phyloP scores from a whole-genome alignment of 805 yeast species.

The Pichia insulana region DNA sequence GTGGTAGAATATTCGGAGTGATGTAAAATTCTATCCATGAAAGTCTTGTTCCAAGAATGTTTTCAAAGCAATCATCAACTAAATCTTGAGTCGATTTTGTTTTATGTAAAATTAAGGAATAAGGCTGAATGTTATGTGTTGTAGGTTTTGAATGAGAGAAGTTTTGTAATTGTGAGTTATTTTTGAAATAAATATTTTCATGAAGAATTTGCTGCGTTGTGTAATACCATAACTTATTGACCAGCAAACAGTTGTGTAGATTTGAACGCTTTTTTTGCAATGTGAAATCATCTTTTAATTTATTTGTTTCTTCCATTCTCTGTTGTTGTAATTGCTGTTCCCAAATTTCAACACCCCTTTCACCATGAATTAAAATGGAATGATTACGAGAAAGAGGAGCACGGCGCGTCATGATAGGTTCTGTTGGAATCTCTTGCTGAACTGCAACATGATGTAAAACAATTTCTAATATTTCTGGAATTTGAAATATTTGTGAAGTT shows the following conservation, averaged over 20 bases:
- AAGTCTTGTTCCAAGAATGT: constrained; percentile 37
- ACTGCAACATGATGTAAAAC: constrained; percentile 57
- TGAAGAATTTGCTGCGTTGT: constrained; percentile 48
- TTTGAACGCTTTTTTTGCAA: constrained; percentile 15
- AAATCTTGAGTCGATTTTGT: constrained; percentile 44
- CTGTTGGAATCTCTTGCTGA: constrained; percentile 48
- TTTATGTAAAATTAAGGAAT: constrained; percentile 60
- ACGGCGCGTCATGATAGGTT: constrained; percentile 50
- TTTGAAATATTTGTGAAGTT: constrained; percentile 40
- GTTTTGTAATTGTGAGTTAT: constrained; percentile 30
- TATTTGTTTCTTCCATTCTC: constrained; percentile 5
- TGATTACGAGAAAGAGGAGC: constrained; percentile 59
- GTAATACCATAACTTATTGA: constrained; percentile 58
- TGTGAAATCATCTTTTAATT: not conserved
- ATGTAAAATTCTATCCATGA: constrained; percentile 74
- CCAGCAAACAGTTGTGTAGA: constrained; percentile 55
- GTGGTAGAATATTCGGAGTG: constrained; percentile 65
- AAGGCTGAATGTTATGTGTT: constrained; percentile 4
- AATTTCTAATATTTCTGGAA: constrained; percentile 65
- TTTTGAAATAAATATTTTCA: constrained; percentile 46
- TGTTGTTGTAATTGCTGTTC: constrained; percentile 11
- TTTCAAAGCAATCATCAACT: constrained; percentile 38
- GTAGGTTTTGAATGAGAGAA: constrained; percentile 9
- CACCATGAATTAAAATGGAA: constrained; percentile 52
- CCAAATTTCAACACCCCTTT: constrained; percentile 35